Evolutionary conservation across 129 eudicot species (phyloP).

Genomic region (Heracleum sosnowskyi): DNA sequence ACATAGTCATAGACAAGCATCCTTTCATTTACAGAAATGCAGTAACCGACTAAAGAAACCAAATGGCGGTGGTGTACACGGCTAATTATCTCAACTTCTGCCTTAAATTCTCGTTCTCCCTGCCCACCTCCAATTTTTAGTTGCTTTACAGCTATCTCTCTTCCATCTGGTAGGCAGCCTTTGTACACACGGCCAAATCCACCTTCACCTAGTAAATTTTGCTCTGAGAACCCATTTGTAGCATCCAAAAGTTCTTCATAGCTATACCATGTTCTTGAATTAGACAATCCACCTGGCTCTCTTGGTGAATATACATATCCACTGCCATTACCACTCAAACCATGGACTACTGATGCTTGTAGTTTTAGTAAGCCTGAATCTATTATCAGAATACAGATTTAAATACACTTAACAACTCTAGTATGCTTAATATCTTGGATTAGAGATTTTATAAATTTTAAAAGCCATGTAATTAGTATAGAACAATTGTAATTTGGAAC

Average conservation of each 20-base stretch:
- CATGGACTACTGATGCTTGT: conserved; percentile 19
- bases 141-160: conserved; percentile 88
- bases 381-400: conserved; percentile 17
- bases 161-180: conserved; percentile 62
- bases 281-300: conserved; percentile 42
- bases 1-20: conserved; percentile 85
- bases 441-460: neutral
- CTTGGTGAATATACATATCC: conserved; percentile 25
- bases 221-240: conserved; percentile 60
- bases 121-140: conserved; percentile 83
- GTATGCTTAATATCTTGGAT: neutral
- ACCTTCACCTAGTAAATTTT: conserved; percentile 75
- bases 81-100: conserved; percentile 85
- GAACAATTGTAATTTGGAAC: neutral
- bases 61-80: conserved; percentile 90
- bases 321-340: conserved; percentile 25
- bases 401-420: neutral
- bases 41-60: conserved; percentile 86
- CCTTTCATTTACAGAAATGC: conserved; percentile 54
- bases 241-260: conserved; percentile 54
- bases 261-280: conserved; percentile 49
- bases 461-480: neutral
- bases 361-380: conserved; percentile 48
- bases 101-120: conserved; percentile 87
- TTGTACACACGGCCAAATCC: conserved; percentile 89